Evolutionary conservation across 2,329 filamentous ascomycete species (phyloP), one percentile per base, ranked within the genome.

Genomic region (Phyllosticta citriasiana): DNA sequence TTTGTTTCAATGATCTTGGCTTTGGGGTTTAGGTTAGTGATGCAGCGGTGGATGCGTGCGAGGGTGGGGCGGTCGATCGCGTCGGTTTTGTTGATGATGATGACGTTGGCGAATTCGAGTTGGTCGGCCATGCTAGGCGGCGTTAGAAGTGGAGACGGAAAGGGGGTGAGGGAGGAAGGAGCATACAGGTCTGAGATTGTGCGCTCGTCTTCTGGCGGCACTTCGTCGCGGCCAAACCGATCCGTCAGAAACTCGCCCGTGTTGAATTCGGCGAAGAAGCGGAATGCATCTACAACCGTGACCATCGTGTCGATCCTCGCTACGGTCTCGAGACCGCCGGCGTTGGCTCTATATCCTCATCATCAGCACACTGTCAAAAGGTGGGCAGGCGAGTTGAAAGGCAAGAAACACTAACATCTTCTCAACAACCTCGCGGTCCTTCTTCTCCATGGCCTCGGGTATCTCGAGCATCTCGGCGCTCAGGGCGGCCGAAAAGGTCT

Each of bases 71-170:
- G 78, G 71, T 14, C 19, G 19, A 88, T 83, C 63, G 84, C 82
- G 63, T 89, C 86, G 5, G 82, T 76, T 71, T 90, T 90, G 73
- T 90, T 90, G 22, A 89, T 73, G 3, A 89, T 79, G 14, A 90
- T 80, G 6, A 89, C 86, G 65, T 90, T 86, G 0, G 87, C 86
- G 66, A 91, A 91, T 71, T 91, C 88, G 63, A 90, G 88, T 67
- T 90, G 87, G 66, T 90, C 87, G 0, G 88, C 86, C 80, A 89
- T 88, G 14, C 40, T 47, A n/a, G 16, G 40, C n/a, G 33, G n/a
- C 3, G 6, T 7, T n/a, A 47, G 40, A n/a, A 6, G 40, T 5
- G 16, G 16, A n/a, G 40, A 4, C 14, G 16, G 40, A 47, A n/a
- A 5, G 40, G 35, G 10, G 4, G 16, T 40, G 33, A 40, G 14